phyloP scores from a whole-genome alignment of 2,329 filamentous ascomycete species.

The Camptophora hylomeconis region DNA sequence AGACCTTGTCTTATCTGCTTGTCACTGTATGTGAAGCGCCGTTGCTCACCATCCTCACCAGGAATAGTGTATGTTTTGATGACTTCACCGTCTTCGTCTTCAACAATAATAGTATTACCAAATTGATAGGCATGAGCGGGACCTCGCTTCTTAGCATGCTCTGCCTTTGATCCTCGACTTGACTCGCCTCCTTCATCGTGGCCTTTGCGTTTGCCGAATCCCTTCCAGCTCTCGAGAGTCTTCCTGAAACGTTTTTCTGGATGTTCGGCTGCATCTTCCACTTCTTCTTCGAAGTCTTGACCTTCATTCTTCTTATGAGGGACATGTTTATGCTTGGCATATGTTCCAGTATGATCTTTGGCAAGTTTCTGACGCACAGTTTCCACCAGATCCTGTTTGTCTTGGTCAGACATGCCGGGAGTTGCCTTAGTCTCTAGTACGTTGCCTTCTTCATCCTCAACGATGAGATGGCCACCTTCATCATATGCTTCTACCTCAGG shows the following conservation, averaged over 20 bases:
- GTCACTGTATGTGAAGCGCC: slow-evolving; percentile 15
- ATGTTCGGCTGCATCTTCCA: slow-evolving; percentile 23
- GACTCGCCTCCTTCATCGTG: slow-evolving; percentile 14
- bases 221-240: slow-evolving; percentile 33
- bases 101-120: slow-evolving; percentile 58
- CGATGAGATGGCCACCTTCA: slow-evolving; percentile 64
- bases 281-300: slow-evolving; percentile 27
- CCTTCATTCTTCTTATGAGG: slow-evolving; percentile 31
- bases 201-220: slow-evolving; percentile 29
- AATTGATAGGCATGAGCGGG: slow-evolving; percentile 56
- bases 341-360: slow-evolving; percentile 33
- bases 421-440: slow-evolving; percentile 56
- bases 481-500: slow-evolving; percentile 56
- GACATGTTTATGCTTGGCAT: slow-evolving; percentile 33
- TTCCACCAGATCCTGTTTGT: slow-evolving; percentile 46
- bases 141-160: slow-evolving; percentile 30
- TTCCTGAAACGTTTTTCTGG: slow-evolving; percentile 31
- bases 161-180: slow-evolving; percentile 12
- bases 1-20: slow-evolving; percentile 35
- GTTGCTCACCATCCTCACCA: slow-evolving; percentile 16
- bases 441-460: slow-evolving; percentile 79
- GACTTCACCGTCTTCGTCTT: slow-evolving; percentile 56
- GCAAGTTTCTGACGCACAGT: slow-evolving; percentile 40
- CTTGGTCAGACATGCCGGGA: slow-evolving; percentile 35
- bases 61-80: slow-evolving; percentile 57